Evolutionary conservation across 768 basidiomycete genomes (phyloP).

Genomic region (Agaricus blazei): DNA sequence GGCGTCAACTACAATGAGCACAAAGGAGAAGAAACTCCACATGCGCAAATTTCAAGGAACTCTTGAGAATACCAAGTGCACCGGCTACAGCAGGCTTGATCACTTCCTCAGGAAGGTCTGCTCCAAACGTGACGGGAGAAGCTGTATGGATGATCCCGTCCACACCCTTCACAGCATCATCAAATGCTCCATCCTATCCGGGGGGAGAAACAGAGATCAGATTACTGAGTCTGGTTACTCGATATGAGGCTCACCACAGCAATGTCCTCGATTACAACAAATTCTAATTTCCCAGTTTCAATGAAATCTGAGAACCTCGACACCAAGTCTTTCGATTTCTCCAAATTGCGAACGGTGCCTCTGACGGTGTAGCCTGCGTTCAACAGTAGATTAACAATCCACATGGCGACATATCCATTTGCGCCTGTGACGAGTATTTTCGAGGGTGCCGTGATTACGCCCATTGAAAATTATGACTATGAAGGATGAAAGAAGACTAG

Average conservation of each 20-base stretch:
- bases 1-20: background rate
- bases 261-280: slow-evolving; percentile 1
- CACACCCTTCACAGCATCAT: slow-evolving; percentile 8
- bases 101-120: background rate
- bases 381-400: slow-evolving; percentile 9
- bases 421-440: slow-evolving; percentile 8
- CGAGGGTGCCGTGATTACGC: too few species aligned
- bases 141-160: slow-evolving; percentile 11
- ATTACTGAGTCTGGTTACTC: background rate
- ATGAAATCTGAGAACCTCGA: slow-evolving; percentile 1
- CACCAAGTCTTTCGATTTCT: slow-evolving; percentile 1
- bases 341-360: slow-evolving; percentile 8
- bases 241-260: background rate
- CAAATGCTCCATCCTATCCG: slow-evolving; percentile 8
- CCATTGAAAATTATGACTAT: too few species aligned
- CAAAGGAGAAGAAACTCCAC: background rate
- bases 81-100: slow-evolving; percentile 8
- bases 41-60: background rate
- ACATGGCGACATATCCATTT: slow-evolving; percentile 11
- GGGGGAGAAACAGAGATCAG: background rate
- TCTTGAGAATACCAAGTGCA: slow-evolving; percentile 6
- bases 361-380: slow-evolving; percentile 11
- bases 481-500: too few species aligned
- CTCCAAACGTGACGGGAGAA: slow-evolving; percentile 1
- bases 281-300: slow-evolving; percentile 4